Conservation (phyloP, 2,329 filamentous ascomycete species). For the Fusarium longipes region DNA sequence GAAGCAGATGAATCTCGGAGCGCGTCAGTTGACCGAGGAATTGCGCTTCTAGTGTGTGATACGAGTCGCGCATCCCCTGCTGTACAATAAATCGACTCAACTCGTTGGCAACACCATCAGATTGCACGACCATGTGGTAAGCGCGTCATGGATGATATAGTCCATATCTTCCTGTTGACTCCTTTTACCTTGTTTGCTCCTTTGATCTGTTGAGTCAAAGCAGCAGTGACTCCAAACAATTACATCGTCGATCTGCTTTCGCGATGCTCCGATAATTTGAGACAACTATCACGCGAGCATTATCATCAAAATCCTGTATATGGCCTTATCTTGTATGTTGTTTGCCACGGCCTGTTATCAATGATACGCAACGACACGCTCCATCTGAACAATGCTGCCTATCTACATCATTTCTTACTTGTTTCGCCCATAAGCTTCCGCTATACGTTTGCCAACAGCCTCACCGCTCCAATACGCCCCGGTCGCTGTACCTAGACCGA, state of each 20-base stretch:
- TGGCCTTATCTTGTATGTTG: neutral
- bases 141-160: slow-evolving; percentile 32
- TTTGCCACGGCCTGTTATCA: neutral
- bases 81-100: slow-evolving; percentile 14
- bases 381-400: neutral
- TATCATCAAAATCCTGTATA: neutral
- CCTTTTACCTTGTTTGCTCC: neutral
- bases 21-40: slow-evolving; percentile 44
- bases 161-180: neutral
- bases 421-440: slow-evolving; percentile 61
- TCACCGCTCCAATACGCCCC: slow-evolving; percentile 95
- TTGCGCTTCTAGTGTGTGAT: slow-evolving; percentile 35
- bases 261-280: slow-evolving; percentile 9
- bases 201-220: slow-evolving; percentile 12
- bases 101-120: slow-evolving; percentile 26
- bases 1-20: slow-evolving; percentile 22
- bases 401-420: slow-evolving; percentile 26
- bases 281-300: slow-evolving; percentile 39
- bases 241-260: slow-evolving; percentile 30
- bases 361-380: neutral
- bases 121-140: slow-evolving; percentile 21
- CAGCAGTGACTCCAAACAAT: slow-evolving; percentile 8
- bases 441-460: slow-evolving; percentile 74
- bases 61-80: slow-evolving; percentile 22
- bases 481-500: slow-evolving; percentile 87